A percentile compares a stretch with the other conserved stretches of the same genome.
Conservation (phyloP, 2,329 filamentous ascomycete species). For the Hymenoscyphus albidus region DNA sequence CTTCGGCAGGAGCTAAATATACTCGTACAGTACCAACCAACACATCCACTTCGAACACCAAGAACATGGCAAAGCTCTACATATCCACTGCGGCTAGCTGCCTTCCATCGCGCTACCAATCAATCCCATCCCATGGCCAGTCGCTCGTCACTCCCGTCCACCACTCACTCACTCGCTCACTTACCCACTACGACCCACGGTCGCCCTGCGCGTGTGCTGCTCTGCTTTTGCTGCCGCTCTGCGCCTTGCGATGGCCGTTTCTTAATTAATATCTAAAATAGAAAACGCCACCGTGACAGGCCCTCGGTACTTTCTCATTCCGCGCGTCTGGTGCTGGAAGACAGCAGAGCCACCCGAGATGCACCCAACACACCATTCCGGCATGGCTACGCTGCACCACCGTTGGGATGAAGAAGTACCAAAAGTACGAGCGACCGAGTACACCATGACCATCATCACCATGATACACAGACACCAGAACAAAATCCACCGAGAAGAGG, state of each 20-base stretch:
- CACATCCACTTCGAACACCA: neutral
- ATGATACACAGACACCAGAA: neutral
- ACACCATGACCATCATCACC: too few species aligned
- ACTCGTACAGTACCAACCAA: neutral
- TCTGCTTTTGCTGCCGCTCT: too few species aligned
- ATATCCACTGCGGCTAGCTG: neutral
- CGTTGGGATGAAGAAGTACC: conserved; percentile 8
- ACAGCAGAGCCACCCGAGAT: neutral
- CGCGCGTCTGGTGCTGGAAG: conserved; percentile 6
- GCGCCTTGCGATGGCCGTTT: neutral
- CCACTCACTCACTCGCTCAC: neutral
- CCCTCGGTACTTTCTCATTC: conserved; percentile 11
- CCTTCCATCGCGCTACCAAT: neutral
- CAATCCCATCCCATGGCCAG: neutral
- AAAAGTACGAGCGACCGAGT: neutral
- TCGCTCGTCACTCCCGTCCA: neutral
- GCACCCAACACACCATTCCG: conserved; percentile 9
- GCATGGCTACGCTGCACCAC: conserved; percentile 8
- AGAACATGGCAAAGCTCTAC: too few species aligned
- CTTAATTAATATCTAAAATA: neutral
- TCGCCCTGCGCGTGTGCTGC: too few species aligned
- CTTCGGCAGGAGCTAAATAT: neutral
- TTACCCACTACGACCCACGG: neutral
- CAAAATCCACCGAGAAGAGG: neutral
- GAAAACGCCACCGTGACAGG: conserved; percentile 1